Evolutionary conservation across 1,139 yeast species (phyloP), one percentile per base, ranked within the genome.

Genomic region (Debaryomycetaceae sp.): DNA sequence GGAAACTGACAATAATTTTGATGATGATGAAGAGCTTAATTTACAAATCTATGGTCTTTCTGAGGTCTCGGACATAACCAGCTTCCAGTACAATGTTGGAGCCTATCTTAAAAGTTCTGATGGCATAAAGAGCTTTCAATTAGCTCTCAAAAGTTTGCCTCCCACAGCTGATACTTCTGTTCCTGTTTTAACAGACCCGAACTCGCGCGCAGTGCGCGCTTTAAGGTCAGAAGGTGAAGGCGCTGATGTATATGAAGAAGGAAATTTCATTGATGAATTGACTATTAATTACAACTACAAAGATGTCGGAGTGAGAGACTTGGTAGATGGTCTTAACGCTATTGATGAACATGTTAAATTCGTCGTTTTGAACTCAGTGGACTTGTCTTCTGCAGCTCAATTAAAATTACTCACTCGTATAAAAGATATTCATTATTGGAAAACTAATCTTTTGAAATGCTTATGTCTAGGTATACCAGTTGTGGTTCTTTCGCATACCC

Each of bases 361-460:
- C 74, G 71, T 58, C 56, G 62, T 70, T 13, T 42, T 66, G 28
- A 70, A 70, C 48, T 66, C 76, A 3, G 55, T 70, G 11, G 75
- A 71, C 51, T 75, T 67, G 46, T 58, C 74, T 7, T 59, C 78
- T 37, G 61, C 76, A 3, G 67, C 87, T 5, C 98, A 92, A 59
- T 62, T 91, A 31, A 79, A 78, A 35, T 61, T 86, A 3, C 68
- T 92, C 30, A 73, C 88, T 1, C 79, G 87, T 49, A 72, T 77
- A 8, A 79, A 81, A 50, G 97, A 91, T 48, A 83, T 87, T 33
- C 65, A 69, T 37, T 78, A 75, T 50, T 92, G 96, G 94, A 75
- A 70, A 44, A 47, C 57, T 4, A 80, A 74, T 43, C 76, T 86
- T 44, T 45, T 78, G 38, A 71, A 65, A 42, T 62, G 89, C 26